A percentile compares a stretch with the other conserved stretches of the same genome.
Evolutionary conservation across 306 rosid genomes (phyloP).

Genomic region (Dicorynia guianensis): DNA sequence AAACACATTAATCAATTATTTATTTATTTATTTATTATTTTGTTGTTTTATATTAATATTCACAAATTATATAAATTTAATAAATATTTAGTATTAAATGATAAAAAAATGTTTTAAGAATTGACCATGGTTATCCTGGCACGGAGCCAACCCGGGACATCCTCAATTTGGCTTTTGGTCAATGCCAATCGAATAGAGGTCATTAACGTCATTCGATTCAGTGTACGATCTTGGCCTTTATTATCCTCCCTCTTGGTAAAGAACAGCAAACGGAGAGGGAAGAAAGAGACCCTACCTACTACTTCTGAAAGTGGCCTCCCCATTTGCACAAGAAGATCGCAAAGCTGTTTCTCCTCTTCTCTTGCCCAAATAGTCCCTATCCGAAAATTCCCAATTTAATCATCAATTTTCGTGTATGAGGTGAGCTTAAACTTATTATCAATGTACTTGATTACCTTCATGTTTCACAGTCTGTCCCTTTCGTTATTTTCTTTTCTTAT

Average conservation of each 20-base stretch:
- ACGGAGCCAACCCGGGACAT: too few relatives aligned
- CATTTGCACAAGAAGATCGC: constrained; percentile 7
- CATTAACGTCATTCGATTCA: constrained; percentile 16
- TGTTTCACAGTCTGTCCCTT: neutral
- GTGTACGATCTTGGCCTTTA: neutral
- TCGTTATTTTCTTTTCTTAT: too few relatives aligned
- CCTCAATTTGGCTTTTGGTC: neutral
- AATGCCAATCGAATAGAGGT: neutral
- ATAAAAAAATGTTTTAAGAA: too few relatives aligned
- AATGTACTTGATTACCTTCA: neutral
- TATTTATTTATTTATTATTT: too few relatives aligned
- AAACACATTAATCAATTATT: too few relatives aligned
- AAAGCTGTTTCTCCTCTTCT: neutral
- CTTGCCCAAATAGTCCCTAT: neutral
- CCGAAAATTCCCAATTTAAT: neutral
- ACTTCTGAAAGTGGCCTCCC: neutral
- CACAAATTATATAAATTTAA: too few relatives aligned
- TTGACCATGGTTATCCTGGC: too few relatives aligned
- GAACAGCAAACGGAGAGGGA: neutral
- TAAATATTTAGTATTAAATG: too few relatives aligned
- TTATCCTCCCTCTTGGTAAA: neutral
- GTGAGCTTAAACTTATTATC: constrained; percentile 13
- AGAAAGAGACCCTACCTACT: constrained; percentile 31
- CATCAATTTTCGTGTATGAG: neutral
- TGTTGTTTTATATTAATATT: too few relatives aligned